Evolutionary conservation across 208 protist species (phyloP).

Genomic region (Trypanosoma congolense): DNA sequence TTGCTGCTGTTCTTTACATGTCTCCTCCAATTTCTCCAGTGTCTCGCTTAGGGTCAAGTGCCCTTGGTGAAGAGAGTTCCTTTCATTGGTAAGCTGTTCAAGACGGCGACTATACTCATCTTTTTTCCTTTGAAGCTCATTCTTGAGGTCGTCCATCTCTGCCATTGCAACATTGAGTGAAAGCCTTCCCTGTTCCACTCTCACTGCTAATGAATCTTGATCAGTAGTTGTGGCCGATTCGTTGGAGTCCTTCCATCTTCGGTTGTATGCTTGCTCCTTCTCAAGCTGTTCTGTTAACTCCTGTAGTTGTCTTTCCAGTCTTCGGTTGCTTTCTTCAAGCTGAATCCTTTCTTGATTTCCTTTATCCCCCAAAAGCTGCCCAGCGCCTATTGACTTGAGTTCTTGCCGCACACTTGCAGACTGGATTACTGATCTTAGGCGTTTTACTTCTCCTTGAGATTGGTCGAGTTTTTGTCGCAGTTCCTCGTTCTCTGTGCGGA

Average conservation of each 20-base stretch:
- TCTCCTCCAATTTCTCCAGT: neutral
- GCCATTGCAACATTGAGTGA: conserved; percentile 4
- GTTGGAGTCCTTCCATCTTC: too few relatives aligned
- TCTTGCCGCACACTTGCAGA: conserved; percentile 2
- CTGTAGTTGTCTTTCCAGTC: conserved; percentile 8
- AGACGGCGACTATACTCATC: conserved; percentile 8
- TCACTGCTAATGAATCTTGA: too few relatives aligned
- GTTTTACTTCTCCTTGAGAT: conserved; percentile 17
- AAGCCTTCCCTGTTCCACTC: conserved; percentile 2
- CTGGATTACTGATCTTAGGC: conserved; percentile 3
- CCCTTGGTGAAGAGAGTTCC: conserved; percentile 9
- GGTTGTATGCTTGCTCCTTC: conserved; percentile 5
- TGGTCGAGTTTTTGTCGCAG: conserved; percentile 28
- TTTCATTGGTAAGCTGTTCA: conserved; percentile 1
- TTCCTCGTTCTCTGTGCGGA: conserved; percentile 16
- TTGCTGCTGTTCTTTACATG: neutral
- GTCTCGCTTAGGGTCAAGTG: neutral
- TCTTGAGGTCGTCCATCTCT: conserved; percentile 14
- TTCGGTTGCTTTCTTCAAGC: conserved; percentile 13
- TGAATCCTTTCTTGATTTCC: conserved; percentile 3
- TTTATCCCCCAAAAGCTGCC: neutral
- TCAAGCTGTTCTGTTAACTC: conserved; percentile 11
- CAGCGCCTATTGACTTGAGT: neutral
- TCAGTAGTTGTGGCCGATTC: too few relatives aligned
- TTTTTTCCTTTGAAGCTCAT: conserved; percentile 13